Base-by-base conservation (phyloP, 208 protist species). In the Histomonas meleagridis region DNA sequence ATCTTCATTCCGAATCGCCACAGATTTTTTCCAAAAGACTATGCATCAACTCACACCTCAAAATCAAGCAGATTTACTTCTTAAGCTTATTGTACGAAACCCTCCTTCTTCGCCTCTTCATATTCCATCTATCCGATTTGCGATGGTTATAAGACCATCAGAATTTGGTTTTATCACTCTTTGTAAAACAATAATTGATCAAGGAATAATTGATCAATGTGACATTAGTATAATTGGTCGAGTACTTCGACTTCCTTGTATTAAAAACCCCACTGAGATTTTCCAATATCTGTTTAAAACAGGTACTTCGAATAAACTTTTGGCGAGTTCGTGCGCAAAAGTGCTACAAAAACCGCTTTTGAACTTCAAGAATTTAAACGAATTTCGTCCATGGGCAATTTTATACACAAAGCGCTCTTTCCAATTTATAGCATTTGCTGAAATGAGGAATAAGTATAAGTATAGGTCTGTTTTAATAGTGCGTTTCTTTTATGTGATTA, bases 241-340 rank as follows among this genome's bases (percentile, higher is more conserved):
- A 86, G 55, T 86, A 18, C 9, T 86, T 26, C 76, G 46, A 5
- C 26, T 86, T 12, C 43, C 43, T 14, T 32, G n/a, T 55, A 46
- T 86, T 51, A 86, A 86, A 57, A 51, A 86, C 38, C 76, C 76
- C 16, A 86, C 76, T 35, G 76, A 86, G n/a, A 46, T 86, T 86
- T 86, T 86, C 26, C 43, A 48, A 7, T 55, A 51, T 86, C 28
- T 86, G 4, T 86, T 38, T n/a, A 86, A 86, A 26, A 16, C 46
- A 38, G 7, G 26, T 0, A 55, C 26, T 18, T 18, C 5, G 9
- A 9, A 86, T 55, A 86, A 86, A 57, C 51, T 86, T 55, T 40
- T 86, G n/a, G 76, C n/a, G 55, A 86, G 18, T 86, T 32, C 46
- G 16, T 40, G 26, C 21, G 23, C 40, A 86, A 1, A 23, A 32